These are phyloP conservation scores for Aaosphaeria pasadenensis DNA, from an alignment of 2,329 filamentous ascomycete species.

Conservation along the genomic window DNA sequence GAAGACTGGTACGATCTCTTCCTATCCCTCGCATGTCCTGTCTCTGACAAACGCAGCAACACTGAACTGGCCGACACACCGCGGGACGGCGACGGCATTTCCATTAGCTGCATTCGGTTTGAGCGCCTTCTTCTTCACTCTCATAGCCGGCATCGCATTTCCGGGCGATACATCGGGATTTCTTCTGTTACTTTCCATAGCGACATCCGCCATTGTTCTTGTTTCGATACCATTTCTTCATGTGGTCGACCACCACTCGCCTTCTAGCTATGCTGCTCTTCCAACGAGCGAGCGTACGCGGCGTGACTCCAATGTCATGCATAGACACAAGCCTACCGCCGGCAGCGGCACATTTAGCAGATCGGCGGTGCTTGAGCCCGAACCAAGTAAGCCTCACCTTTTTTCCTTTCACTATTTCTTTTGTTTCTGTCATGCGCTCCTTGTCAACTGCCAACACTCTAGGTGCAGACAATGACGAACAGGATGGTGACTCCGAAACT, in stretches of 20 bases:
- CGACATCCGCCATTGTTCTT: constrained; percentile 74
- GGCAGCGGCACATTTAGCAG: constrained; percentile 44
- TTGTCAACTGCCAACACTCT: constrained; percentile 31
- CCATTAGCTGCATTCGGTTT: constrained; percentile 89
- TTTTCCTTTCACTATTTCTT: constrained; percentile 4
- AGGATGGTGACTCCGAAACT: constrained; percentile 64
- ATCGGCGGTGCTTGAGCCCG: constrained; percentile 40
- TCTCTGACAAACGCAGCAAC: constrained; percentile 57
- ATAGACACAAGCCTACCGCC: constrained; percentile 47
- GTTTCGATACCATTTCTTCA: constrained; percentile 81
- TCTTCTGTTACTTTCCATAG: constrained; percentile 73
- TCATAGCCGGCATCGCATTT: constrained; percentile 72
- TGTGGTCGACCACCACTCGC: constrained; percentile 64
- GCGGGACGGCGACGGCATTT: constrained; percentile 91
- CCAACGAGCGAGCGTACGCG: constrained; percentile 49
- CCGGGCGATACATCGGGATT: constrained; percentile 81
- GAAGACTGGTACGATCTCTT: constrained; percentile 58
- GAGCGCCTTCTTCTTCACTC: constrained; percentile 94
- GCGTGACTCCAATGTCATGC: constrained; percentile 44
- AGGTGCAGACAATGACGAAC: constrained; percentile 30
- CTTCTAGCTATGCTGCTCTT: constrained; percentile 56
- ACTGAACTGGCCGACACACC: constrained; percentile 85
- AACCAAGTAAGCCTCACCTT: constrained; percentile 61
- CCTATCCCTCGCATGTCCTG: no score
- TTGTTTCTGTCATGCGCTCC: constrained; percentile 9